Base-by-base conservation (phyloP, 2,329 filamentous ascomycete genomes). In the Leptographium wingfieldii region DNA sequence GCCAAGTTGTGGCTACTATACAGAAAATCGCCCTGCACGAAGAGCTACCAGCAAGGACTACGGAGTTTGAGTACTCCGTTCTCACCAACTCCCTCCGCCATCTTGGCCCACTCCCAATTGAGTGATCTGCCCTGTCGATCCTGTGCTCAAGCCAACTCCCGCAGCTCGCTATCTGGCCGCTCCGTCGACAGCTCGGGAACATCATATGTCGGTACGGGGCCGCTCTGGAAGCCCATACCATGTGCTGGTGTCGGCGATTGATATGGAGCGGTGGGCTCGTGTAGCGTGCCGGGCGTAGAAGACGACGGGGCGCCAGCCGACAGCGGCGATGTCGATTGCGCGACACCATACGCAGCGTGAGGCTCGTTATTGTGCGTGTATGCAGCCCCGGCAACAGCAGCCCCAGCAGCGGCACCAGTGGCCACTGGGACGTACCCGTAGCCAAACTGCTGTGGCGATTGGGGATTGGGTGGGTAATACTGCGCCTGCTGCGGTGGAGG, bases 91-190 rank as follows among this genome's bases (percentile, higher is more conserved):
- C 40, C 5, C 40, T 40, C 38, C 14, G 14, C 38, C 38, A 40
- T 3, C 12, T 16, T 5, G 40, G 14, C 40, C 16, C 11, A 10
- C 14, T 6, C 40, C 40, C 6, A 19, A 46, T n/a, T 5, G 9
- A n/a, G 19, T 46, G 7, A 22, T 25, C 46, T 19, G n/a, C 46
- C 7, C n/a, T 35, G 19, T 27, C n/a, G 19, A 4, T 7, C 53
- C 43, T 31, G 40, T 14, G 19, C 25, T 62, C 58, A 71, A 5
- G 68, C 67, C 61, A 73, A 60, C 62, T 73, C 71, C 57, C 68
- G 67, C 55, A 71, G 61, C 63, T 72, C 67, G 19, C 67, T 62
- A 60, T 73, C 67, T 3, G 66, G 63, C 49, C 67, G 68, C 51
- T 66, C 60, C 22, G 67, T 63, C 27, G 70, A 64, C 67, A 73